These are phyloP conservation scores for Musa acuminata DNA, from an alignment of 176 grass and related monocot genomes.

Conservation along the genomic window DNA sequence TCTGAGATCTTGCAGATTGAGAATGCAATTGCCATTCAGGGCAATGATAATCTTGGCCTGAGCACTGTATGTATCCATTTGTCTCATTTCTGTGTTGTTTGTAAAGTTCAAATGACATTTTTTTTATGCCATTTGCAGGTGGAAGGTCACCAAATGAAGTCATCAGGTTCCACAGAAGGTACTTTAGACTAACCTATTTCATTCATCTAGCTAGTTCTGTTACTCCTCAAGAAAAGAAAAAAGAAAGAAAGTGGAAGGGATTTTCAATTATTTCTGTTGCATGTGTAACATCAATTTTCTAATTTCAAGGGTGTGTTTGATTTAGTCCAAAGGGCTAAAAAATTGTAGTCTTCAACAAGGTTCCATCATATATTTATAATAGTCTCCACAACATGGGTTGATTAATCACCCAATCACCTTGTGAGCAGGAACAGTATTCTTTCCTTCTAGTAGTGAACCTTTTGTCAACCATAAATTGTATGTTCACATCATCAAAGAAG, in stretches of 20 bases:
- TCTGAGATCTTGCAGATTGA: slow-evolving; percentile 96
- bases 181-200: background rate
- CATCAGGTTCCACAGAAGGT: slow-evolving; percentile 50
- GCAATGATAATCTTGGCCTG: slow-evolving; percentile 56
- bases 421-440: background rate
- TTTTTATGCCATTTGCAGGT: slow-evolving; percentile 40
- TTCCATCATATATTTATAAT: too few relatives aligned
- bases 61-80: slow-evolving; percentile 41
- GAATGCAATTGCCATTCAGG: slow-evolving; percentile 78
- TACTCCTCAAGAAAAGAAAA: background rate
- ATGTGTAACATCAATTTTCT: background rate
- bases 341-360: too few relatives aligned
- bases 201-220: background rate
- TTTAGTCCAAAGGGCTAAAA: too few relatives aligned
- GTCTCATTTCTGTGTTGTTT: slow-evolving; percentile 3
- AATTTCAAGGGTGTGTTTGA: too few relatives aligned
- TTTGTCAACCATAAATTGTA: too few relatives aligned
- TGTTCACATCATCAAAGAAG: too few relatives aligned
- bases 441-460: background rate
- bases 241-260: too few relatives aligned
- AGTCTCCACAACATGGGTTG: background rate
- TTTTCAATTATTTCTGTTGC: background rate
- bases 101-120: slow-evolving; percentile 23
- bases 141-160: slow-evolving; percentile 48
- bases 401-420: background rate